Base-by-base conservation (phyloP, 768 basidiomycete genomes). In the Termitomyces bulborhizus region DNA sequence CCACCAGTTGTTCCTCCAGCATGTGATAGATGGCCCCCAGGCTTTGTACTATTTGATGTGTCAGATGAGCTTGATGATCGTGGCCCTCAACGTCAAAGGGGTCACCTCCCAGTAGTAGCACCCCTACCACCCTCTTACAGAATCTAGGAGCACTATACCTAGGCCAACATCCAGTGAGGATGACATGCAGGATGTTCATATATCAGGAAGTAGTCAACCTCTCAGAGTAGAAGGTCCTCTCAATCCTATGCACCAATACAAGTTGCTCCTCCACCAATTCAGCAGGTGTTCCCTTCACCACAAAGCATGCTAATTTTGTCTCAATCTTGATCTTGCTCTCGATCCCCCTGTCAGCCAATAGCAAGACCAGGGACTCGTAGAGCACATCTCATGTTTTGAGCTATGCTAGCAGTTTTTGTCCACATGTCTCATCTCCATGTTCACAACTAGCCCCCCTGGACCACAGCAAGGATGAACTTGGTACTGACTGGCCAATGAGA, bases 371-470 rank as follows among this genome's bases (percentile, higher is more conserved):
- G 8, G 15, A n/a, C n/a, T n/a, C n/a, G n/a, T n/a, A n/a, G n/a
- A n/a, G n/a, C n/a, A n/a, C n/a, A n/a, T n/a, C n/a, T n/a, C n/a
- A n/a, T n/a, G n/a, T n/a, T n/a, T n/a, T n/a, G n/a, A n/a, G n/a
- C n/a, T n/a, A n/a, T n/a, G n/a, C n/a, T n/a, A n/a, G n/a, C n/a
- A n/a, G n/a, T 72, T 52, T 51, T 67, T 58, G 43, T 57, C 50
- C 32, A 9, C 21, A 40, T 32, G 45, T 11, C 0, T 36, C 50
- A 49, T 44, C 53, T 9, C 8, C 43, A 41, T 61, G 69, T 44
- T 29, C 67, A 7, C 63, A 64, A 5, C 68, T 70, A 18, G 69
- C 70, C 0, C 72, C 73, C 15, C 51, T 39, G 54, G 37, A 11
- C 55, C 47, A 26, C 59, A 50, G 3, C 37, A 7, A 42, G 53